These are phyloP conservation scores for Tolypocladium album DNA, from an alignment of 2,329 filamentous ascomycete genomes.

Conservation along the genomic window DNA sequence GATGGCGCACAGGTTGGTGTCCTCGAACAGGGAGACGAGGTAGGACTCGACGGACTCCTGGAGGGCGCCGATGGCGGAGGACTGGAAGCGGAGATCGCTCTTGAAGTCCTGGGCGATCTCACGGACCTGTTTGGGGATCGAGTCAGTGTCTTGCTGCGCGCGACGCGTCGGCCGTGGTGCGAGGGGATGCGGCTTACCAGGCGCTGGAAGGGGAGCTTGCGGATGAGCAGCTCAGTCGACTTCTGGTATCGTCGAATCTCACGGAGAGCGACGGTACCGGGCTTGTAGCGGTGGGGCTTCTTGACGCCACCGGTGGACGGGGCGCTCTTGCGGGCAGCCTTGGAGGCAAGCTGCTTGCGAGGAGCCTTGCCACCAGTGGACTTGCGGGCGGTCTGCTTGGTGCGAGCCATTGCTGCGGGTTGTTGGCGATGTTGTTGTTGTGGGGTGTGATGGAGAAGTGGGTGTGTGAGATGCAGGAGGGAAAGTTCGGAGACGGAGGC, in stretches of 20 bases:
- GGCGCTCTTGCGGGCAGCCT: slow-evolving; percentile 93
- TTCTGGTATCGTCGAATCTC: slow-evolving; percentile 99
- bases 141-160: slow-evolving; percentile 4
- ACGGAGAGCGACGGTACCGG: slow-evolving; percentile 91
- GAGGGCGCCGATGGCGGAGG: slow-evolving; percentile 89
- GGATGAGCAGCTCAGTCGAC: slow-evolving; percentile 88
- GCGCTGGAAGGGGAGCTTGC: slow-evolving; percentile 96
- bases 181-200: slow-evolving; percentile 43
- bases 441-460: slow-evolving; percentile 17
- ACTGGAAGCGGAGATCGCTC: slow-evolving; percentile 94
- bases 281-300: slow-evolving; percentile 88
- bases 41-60: slow-evolving; percentile 99
- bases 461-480: slow-evolving; percentile 31
- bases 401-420: slow-evolving; percentile 47
- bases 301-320: slow-evolving; percentile 95
- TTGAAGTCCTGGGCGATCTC: slow-evolving; percentile 96
- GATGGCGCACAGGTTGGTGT: slow-evolving; percentile 97
- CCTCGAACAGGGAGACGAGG: slow-evolving; percentile 95
- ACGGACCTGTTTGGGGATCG: slow-evolving; percentile 49
- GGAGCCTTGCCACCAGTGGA: slow-evolving; percentile 70
- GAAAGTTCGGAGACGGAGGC: slow-evolving; percentile 21
- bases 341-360: slow-evolving; percentile 97
- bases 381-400: slow-evolving; percentile 62
- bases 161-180: neutral
- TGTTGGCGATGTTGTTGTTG: slow-evolving; percentile 19